Conservation (phyloP, 768 basidiomycete genomes). For the Mrakia gelida region DNA sequence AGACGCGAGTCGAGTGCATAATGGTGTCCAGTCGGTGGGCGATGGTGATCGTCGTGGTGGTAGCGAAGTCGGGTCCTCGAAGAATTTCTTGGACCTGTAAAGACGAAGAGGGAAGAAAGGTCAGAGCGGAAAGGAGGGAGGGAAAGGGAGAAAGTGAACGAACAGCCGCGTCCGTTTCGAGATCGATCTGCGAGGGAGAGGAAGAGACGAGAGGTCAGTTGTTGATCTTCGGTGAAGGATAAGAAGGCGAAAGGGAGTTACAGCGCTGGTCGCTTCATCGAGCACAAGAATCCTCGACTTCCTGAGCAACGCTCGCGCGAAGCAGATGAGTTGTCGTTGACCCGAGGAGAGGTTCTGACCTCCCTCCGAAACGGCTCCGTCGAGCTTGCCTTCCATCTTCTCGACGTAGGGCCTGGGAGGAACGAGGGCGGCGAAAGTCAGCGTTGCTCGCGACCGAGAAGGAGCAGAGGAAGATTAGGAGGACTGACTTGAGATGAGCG, state of each 20-base stretch:
- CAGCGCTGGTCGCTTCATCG: slow-evolving; percentile 66
- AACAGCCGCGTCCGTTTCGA: slow-evolving; percentile 64
- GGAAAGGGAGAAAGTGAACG: background rate
- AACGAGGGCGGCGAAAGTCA: background rate
- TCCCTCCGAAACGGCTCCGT: slow-evolving; percentile 69
- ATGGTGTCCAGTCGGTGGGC: slow-evolving; percentile 57
- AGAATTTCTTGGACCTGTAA: slow-evolving; percentile 65
- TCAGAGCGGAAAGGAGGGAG: background rate
- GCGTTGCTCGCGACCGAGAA: background rate
- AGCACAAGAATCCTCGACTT: slow-evolving; percentile 78
- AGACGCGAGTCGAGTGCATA: slow-evolving; percentile 71
- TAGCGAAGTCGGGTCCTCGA: slow-evolving; percentile 66
- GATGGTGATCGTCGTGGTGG: slow-evolving; percentile 80
- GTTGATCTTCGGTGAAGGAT: background rate
- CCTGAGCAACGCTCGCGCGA: slow-evolving; percentile 73
- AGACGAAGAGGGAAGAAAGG: background rate
- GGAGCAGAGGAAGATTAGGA: slow-evolving; percentile 31
- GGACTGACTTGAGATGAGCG: slow-evolving; percentile 45
- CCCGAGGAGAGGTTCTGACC: slow-evolving; percentile 78
- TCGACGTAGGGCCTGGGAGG: slow-evolving; percentile 39
- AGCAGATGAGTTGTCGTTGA: slow-evolving; percentile 82
- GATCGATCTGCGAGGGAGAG: slow-evolving; percentile 73
- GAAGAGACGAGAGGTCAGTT: background rate
- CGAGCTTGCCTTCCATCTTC: slow-evolving; percentile 56
- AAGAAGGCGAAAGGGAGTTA: background rate